Base-by-base conservation (phyloP, 2,329 filamentous ascomycete genomes). In the Anthostomella pinea region DNA sequence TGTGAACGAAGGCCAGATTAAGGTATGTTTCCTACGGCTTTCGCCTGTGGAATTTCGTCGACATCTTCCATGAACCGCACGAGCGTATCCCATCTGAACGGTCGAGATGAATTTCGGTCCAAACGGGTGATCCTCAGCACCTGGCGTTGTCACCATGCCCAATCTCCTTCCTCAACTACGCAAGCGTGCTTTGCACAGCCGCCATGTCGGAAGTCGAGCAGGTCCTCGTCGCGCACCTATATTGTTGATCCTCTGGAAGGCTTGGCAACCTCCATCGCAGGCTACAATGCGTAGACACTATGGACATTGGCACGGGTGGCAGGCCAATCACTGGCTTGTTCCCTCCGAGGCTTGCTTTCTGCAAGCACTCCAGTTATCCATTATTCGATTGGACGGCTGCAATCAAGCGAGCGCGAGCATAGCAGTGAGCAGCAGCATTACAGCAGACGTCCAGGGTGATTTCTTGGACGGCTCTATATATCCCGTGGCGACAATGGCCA, bases 11-110 rank as follows among this genome's bases (percentile, higher is more conserved):
- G 74, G 73, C 73, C 87, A 94, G 83, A 94, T 98, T 75, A 97
- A 98, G 93, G 93, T 98, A 98, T 94, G 93, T 98, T 89, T 85
- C 89, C 79, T 85, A 75, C 83, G 83, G 82, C 79, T 70, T 61
- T 67, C 61, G 68, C 73, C 80, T 73, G 77, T 75, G 79, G 81
- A 79, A 75, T 83, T 81, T 76, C 70, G 76, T 84, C 80, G 81
- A 77, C 79, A 72, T 69, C 62, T 70, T 64, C 58, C 54, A 56
- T 56, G 46, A 55, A 58, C 52, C 55, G 50, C 51, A 48, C 51
- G 53, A 56, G 51, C 51, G 48, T 56, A 54, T 43, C 41, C 41
- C n/a, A n/a, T n/a, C 52, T 41, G 39, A 44, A 48, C 55, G 53
- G 54, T 52, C 53, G 50, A 49, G 49, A 52, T 56, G 46, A 51